These are phyloP conservation scores for Cryptococcus floricola DNA, from an alignment of 1,284 basidiomycete genomes.

Conservation along the genomic window DNA sequence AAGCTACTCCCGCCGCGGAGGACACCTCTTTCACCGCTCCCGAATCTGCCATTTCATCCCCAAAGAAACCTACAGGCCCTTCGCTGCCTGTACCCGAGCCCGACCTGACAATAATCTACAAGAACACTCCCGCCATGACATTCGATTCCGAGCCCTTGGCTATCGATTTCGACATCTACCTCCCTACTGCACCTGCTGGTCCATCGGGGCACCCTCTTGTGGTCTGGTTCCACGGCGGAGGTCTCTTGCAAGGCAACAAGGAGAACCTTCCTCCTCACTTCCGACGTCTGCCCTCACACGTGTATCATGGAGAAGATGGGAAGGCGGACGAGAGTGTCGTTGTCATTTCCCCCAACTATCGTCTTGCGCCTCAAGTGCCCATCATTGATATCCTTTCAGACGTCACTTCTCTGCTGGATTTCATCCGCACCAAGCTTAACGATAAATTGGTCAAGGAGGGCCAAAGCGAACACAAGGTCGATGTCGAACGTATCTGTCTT, in stretches of 20 bases:
- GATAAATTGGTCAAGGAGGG: conserved; percentile 27
- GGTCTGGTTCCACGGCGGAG: conserved; percentile 48
- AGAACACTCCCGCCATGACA: conserved; percentile 38
- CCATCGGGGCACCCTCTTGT: conserved; percentile 31
- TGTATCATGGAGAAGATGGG: conserved; percentile 6
- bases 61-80: too few relatives aligned
- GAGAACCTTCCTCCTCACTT: conserved; percentile 48
- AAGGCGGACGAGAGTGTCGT: conserved; percentile 21
- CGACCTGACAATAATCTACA: conserved; percentile 31
- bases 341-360: conserved; percentile 44
- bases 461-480: conserved; percentile 28
- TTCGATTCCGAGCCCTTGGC: conserved; percentile 43
- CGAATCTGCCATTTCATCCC: background rate
- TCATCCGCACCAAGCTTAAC: conserved; percentile 34
- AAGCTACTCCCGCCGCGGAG: background rate
- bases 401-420: conserved; percentile 30
- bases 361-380: conserved; percentile 43
- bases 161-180: conserved; percentile 43
- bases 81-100: conserved; percentile 23
- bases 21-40: conserved; percentile 9
- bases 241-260: conserved; percentile 46
- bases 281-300: conserved; percentile 31
- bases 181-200: conserved; percentile 22
- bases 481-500: conserved; percentile 34
- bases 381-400: conserved; percentile 45